Conservation (phyloP, 2,329 filamentous ascomycete species). For the Ophiostoma australiae region DNA sequence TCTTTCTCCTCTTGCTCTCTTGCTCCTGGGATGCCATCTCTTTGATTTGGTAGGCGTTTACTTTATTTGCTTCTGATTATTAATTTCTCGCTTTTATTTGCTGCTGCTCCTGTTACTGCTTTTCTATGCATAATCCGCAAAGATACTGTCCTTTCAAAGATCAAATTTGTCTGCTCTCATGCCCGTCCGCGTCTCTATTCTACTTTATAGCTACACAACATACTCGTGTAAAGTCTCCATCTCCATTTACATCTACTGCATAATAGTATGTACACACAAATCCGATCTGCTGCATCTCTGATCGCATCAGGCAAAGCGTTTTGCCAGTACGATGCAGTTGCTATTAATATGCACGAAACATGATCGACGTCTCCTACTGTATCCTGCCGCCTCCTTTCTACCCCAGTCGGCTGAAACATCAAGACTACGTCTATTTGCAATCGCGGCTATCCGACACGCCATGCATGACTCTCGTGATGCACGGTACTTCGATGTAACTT, state of each 20-base stretch:
- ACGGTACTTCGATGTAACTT: not conserved
- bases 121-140: constrained; percentile 7
- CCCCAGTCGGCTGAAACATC: not conserved
- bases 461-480: not conserved
- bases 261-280: not conserved
- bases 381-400: not conserved
- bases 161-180: not conserved
- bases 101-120: not conserved
- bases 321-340: not conserved
- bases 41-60: not conserved
- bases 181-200: not conserved
- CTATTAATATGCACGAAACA: constrained; percentile 7
- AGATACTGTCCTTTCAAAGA: not conserved
- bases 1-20: not conserved
- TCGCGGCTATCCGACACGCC: not conserved
- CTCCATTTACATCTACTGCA: not conserved
- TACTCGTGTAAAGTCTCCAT: not conserved
- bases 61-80: not conserved
- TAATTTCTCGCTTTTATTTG: not conserved
- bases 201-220: not conserved
- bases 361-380: not conserved
- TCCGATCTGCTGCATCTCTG: not conserved
- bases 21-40: not conserved
- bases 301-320: not conserved
- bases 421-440: not conserved